Evolutionary conservation across 768 basidiomycete species (phyloP), one percentile per base, ranked within the genome.

Genomic region (Leccinum ochraceum): DNA sequence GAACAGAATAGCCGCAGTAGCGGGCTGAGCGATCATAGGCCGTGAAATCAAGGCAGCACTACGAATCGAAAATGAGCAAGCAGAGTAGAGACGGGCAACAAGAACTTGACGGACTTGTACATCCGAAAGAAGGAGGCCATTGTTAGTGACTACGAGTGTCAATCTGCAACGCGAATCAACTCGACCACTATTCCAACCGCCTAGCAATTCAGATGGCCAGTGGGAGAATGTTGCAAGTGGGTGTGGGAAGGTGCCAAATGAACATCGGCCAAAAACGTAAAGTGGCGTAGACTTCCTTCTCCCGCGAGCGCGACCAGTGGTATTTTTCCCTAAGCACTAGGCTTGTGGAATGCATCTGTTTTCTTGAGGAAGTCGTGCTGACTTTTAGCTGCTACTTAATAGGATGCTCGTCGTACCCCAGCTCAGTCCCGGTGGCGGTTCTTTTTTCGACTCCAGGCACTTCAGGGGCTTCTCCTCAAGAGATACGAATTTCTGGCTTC

Each of bases 1-100:
- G 63, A 92, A 93, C 9, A 93, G 76, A 54, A 88, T 66, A 1
- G 81, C 83, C 0, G 87, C 88, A 1, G 89, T 89, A 0, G 75
- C 73, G 59, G 86, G 89, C 64, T 90, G 88, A 2, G 85, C 75
- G 17, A 84, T 57, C 76, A 89, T 77, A 0, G 90, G 89, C 13
- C 83, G 79, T 11, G 86, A 82, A 54, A 87, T 73, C 22, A 91
- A 80, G 20, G 81, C 75, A 1, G 84, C 76, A 70, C 89, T 90
- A 71, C 28, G 32, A 60, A 37, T 6, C 42, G 20, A 13, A 20
- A 39, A 63, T 65, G 60, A 64, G 53, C 37, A 61, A 53, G 48
- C 28, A 34, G 24, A 28, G 50, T 30, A 39, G 22, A n/a, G 28
- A 50, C 6, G 5, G 1, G 7, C 0, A 14, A 39, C 26, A 11